Evolutionary conservation across 805 yeast genomes (phyloP), one percentile per base, ranked within the genome.

Genomic region (Blastobotrys americana): DNA sequence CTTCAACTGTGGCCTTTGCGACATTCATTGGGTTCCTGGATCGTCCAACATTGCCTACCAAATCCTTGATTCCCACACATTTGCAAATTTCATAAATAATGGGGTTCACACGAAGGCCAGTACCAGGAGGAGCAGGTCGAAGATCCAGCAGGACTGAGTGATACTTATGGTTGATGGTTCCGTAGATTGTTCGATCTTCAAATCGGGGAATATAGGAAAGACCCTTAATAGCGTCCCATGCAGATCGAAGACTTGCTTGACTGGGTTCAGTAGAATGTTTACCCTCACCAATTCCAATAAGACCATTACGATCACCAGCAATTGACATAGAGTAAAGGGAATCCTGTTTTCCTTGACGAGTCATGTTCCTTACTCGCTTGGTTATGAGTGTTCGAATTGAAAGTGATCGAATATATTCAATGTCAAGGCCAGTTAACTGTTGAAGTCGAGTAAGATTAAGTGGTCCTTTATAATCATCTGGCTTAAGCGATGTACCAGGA

Each of bases 21-120:
- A 89, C 94, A 65, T 89, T 89, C 95, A 93, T 87, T 42, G 83
- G 82, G 68, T 90, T 93, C 72, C 97, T 78, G 31, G 96, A 85
- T 58, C 88, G 82, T 71, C 84, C 86, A 39, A 90, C 84, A 61
- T 90, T 90, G 3, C 94, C 96, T 56, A 88, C 78, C 57, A 93
- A 70, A 67, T 93, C 98, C 65, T 83, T 84, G 64, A 93, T 87
- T 51, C 98, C 98, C 1, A 89, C 95, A 47, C 88, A 80, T 61
- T 83, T 84, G 65, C 97, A 89, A 47, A 93, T 78, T 68, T 88
- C 96, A 57, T 82, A 87, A 51, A 93, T 80, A 63, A 82, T 78
- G 53, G 85, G 94, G 67, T 89, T 89, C 38, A 88, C 96, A 56
- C 97, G 76, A 48, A 93, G 73, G 17, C 98, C 98, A 51, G 83